These are phyloP conservation scores for Extremus antarcticus DNA, from an alignment of 495 filamentous ascomycete genomes.

Conservation along the genomic window DNA sequence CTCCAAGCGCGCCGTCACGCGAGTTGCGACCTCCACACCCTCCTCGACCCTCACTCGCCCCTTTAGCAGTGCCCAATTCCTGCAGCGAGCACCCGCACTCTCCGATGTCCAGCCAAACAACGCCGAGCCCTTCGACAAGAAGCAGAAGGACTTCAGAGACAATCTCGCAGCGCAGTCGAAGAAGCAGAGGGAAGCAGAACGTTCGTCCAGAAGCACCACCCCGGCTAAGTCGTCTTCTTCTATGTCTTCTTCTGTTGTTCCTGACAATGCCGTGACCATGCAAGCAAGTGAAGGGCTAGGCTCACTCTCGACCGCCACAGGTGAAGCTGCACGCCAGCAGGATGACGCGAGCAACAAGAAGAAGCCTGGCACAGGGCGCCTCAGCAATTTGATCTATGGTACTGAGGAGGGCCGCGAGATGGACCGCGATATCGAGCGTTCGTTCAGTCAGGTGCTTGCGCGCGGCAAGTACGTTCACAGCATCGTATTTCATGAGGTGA, in stretches of 20 bases:
- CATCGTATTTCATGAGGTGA: slow-evolving; percentile 93
- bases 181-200: slow-evolving; percentile 53
- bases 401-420: slow-evolving; percentile 86
- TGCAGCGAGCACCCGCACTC: slow-evolving; percentile 56
- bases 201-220: slow-evolving; percentile 48
- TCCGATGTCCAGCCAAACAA: slow-evolving; percentile 68
- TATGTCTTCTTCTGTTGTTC: slow-evolving; percentile 29
- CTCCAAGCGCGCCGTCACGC: slow-evolving; percentile 7
- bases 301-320: slow-evolving; percentile 28
- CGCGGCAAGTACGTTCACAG: slow-evolving; percentile 97
- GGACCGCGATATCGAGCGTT: slow-evolving; percentile 88
- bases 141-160: slow-evolving; percentile 79
- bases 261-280: slow-evolving; percentile 5
- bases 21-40: neutral
- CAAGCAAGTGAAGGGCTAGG: slow-evolving; percentile 16
- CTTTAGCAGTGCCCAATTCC: slow-evolving; percentile 9
- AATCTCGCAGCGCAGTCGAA: slow-evolving; percentile 62
- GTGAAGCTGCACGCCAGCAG: slow-evolving; percentile 31
- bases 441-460: slow-evolving; percentile 85
- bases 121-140: slow-evolving; percentile 61
- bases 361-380: slow-evolving; percentile 37
- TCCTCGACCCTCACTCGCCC: slow-evolving; percentile 10
- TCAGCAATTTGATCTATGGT: slow-evolving; percentile 79
- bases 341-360: slow-evolving; percentile 38
- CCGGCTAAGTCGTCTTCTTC: slow-evolving; percentile 31